Base-by-base conservation (phyloP, 2,329 filamentous ascomycete genomes). In the Trichoderma atrobrunneum region DNA sequence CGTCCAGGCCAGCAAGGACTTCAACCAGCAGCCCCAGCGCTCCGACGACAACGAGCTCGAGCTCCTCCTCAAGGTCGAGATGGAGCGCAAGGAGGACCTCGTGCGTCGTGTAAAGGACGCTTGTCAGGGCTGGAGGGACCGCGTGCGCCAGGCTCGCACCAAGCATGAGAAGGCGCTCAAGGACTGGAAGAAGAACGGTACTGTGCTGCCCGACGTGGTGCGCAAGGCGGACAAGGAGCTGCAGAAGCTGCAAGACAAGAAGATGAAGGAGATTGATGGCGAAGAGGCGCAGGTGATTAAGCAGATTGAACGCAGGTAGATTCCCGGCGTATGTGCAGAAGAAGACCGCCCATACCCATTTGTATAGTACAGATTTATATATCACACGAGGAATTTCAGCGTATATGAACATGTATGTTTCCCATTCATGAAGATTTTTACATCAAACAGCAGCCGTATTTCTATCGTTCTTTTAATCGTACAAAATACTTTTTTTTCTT, bases 1-100 rank as follows among this genome's bases (percentile, higher is more conserved):
- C 36, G 82, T 89, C 65, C 87, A 88, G 80, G 76, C 79, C 34
- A 85, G 82, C 76, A 77, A 79, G n/a, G 83, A 87, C 75, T 89
- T 87, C 80, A 89, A 89, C 82, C 87, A 89, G 84, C 87, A 89
- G 83, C 87, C 87, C 61, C 88, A 89, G 84, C 82, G 82, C 24
- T 84, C 84, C 78, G 82, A 85, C 60, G 87, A 89, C 78, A 89
- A 89, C 79, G 86, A 88, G 79, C 84, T 89, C 26, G 87, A 89
- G 82, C 84, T 90, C 72, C 76, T 86, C 32, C 82, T 90, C 73
- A 84, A 84, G 76, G 80, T 89, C 70, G 87, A 89, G 82, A 80
- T 83, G 34, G 86, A 87, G 81, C 80, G 80, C 74, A 82, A 80
- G 70, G 87, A 87, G 32, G 87, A 86, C 70, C 77, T 86, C 48